Evolutionary conservation across 345 rosid genomes (phyloP).

Genomic region (Sisymbrium irio): DNA sequence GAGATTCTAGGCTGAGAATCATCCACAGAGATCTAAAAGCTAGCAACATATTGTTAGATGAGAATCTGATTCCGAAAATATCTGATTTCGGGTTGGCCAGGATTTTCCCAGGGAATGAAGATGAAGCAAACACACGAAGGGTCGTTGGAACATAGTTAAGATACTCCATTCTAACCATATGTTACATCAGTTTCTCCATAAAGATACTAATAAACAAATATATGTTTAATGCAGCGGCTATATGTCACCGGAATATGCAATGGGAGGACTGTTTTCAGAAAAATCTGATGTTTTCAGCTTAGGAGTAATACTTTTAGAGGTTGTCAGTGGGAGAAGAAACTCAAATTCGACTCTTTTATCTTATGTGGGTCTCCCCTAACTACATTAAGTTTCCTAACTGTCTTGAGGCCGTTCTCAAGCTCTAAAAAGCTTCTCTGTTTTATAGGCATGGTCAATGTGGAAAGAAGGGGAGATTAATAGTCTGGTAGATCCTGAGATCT

Average conservation of each 20-base stretch:
- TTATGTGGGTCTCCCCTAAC: slow-evolving; percentile 28
- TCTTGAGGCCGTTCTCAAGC: slow-evolving; percentile 1
- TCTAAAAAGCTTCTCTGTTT: not conserved
- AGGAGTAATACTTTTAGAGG: slow-evolving; percentile 45
- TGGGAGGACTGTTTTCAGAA: slow-evolving; percentile 43
- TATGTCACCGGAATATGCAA: slow-evolving; percentile 17
- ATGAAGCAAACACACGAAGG: slow-evolving; percentile 43
- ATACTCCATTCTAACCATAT: not conserved
- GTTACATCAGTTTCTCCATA: slow-evolving; percentile 5
- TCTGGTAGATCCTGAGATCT: slow-evolving; percentile 31
- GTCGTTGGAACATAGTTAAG: slow-evolving; percentile 54
- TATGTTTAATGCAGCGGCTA: not conserved
- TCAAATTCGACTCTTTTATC: slow-evolving; percentile 35
- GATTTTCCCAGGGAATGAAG: slow-evolving; percentile 39
- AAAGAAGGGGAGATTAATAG: slow-evolving; percentile 7
- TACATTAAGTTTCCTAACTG: slow-evolving; percentile 2
- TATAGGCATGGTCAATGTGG: slow-evolving; percentile 38
- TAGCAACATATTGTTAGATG: slow-evolving; percentile 38
- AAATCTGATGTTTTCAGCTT: slow-evolving; percentile 48
- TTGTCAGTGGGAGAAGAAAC: slow-evolving; percentile 42
- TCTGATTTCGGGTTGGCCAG: slow-evolving; percentile 54
- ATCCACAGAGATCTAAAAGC: not conserved
- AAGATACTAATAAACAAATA: not conserved
- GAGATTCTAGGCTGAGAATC: slow-evolving; percentile 17
- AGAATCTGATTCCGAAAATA: slow-evolving; percentile 47